Percentiles rank a stretch among this genome's conserved stretches.
These are phyloP conservation scores for Cutaneotrichosporon mucoides DNA, from an alignment of 1,284 basidiomycete species.

Conservation along the genomic window DNA sequence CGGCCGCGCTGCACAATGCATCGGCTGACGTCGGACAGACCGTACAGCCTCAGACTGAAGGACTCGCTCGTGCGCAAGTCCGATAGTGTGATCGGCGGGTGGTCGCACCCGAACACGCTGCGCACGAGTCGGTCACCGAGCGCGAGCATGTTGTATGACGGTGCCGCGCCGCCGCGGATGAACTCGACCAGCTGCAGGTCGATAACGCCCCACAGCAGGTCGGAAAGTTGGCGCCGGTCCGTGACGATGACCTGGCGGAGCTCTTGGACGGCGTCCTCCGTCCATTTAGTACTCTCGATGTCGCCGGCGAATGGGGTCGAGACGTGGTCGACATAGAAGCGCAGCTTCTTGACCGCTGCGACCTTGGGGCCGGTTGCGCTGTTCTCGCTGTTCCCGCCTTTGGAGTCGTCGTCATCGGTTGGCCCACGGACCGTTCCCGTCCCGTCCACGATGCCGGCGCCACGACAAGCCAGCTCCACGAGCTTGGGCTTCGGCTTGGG, in stretches of 20 bases:
- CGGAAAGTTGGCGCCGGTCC: slow-evolving; percentile 22
- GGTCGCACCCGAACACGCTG: slow-evolving; percentile 13
- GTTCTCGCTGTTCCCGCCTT: not conserved
- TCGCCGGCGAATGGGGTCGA: slow-evolving; percentile 29
- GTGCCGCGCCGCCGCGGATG: slow-evolving; percentile 28
- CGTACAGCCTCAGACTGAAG: slow-evolving; percentile 27
- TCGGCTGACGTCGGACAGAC: slow-evolving; percentile 26
- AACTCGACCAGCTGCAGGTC: slow-evolving; percentile 31
- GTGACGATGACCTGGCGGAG: slow-evolving; percentile 23
- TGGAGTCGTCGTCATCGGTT: not conserved
- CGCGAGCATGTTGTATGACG: slow-evolving; percentile 29
- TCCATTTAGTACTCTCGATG: slow-evolving; percentile 33
- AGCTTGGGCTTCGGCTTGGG: slow-evolving; percentile 19
- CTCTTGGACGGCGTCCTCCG: slow-evolving; percentile 27
- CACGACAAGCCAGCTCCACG: slow-evolving; percentile 26
- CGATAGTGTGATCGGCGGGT: slow-evolving; percentile 20
- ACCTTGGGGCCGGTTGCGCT: not conserved
- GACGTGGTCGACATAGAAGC: slow-evolving; percentile 28
- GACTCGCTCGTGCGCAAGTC: slow-evolving; percentile 21
- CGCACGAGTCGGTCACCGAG: slow-evolving; percentile 29
- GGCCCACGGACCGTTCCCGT: not conserved
- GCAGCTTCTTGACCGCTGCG: slow-evolving; percentile 18
- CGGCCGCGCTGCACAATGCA: slow-evolving; percentile 31
- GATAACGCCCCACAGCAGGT: slow-evolving; percentile 36
- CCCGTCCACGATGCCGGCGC: slow-evolving; percentile 21